Conservation (phyloP, 331 rosid species). For the Malus hybrid region DNA sequence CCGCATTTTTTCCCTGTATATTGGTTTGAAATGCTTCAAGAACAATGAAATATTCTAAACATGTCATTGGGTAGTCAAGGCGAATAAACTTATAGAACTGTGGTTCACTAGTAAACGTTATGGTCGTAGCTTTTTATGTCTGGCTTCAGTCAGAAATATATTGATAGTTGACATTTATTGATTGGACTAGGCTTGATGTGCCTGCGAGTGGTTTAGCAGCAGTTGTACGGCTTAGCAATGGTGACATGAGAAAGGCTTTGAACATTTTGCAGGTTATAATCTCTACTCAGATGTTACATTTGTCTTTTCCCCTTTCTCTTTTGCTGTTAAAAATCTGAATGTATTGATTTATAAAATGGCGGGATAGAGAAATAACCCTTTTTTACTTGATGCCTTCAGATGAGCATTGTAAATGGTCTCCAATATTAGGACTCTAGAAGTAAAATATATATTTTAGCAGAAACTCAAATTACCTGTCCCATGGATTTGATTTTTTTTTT, state of each 20-base stretch:
- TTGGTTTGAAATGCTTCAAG: neutral
- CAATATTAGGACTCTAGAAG: too few species aligned
- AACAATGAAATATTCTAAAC: neutral
- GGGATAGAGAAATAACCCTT: neutral
- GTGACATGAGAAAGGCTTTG: slow-evolving; percentile 94
- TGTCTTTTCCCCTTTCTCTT: neutral
- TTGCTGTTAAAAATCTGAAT: neutral
- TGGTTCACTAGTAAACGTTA: neutral
- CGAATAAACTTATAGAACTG: neutral
- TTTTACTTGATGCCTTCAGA: too few species aligned
- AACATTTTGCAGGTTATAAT: slow-evolving; percentile 76
- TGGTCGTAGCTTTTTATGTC: neutral
- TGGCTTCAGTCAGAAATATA: neutral
- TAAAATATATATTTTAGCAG: neutral
- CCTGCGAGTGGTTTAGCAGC: slow-evolving; percentile 73
- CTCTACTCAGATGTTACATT: neutral
- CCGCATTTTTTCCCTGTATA: neutral
- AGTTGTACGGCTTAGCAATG: slow-evolving; percentile 81
- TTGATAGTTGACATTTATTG: slow-evolving; percentile 17
- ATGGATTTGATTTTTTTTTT: neutral
- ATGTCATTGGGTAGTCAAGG: neutral
- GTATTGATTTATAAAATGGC: neutral
- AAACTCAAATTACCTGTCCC: neutral
- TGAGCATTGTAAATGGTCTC: too few species aligned
- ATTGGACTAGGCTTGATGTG: slow-evolving; percentile 72